Percentiles rank a stretch among this genome's conserved stretches.
phyloP scores from a whole-genome alignment of 306 rosid genomes.

The Vicia sativa region DNA sequence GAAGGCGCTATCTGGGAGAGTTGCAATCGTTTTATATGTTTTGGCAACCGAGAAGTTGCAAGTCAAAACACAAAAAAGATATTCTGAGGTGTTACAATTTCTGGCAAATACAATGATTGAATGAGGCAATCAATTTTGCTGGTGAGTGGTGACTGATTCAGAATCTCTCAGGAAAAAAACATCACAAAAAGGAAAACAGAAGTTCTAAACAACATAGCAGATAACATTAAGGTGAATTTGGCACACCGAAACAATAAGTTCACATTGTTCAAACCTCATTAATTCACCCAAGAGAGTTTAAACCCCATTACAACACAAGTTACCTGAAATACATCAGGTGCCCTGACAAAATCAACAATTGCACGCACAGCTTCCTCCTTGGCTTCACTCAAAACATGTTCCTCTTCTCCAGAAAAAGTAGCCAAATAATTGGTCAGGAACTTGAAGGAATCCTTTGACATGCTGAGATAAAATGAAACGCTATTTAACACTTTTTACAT shows the following conservation, averaged over 20 bases:
- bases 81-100: not conserved
- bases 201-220: slow-evolving; percentile 4
- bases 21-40: not conserved
- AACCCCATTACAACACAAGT: slow-evolving; percentile 23
- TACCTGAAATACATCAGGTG: slow-evolving; percentile 89
- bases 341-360: slow-evolving; percentile 82
- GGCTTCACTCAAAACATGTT: slow-evolving; percentile 63
- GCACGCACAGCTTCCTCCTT: slow-evolving; percentile 90
- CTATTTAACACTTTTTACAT: not conserved
- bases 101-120: not conserved
- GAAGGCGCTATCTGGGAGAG: not conserved
- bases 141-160: not conserved
- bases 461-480: slow-evolving; percentile 52
- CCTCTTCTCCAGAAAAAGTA: slow-evolving; percentile 80
- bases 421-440: slow-evolving; percentile 78
- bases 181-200: slow-evolving; percentile 6
- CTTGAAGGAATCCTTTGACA: slow-evolving; percentile 77
- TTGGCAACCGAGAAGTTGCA: not conserved
- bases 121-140: not conserved
- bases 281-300: not conserved
- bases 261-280: not conserved
- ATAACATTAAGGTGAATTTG: slow-evolving; percentile 10
- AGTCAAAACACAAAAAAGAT: not conserved
- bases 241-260: not conserved
- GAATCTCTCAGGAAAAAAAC: not conserved